A percentile compares a stretch with the other conserved stretches of the same genome.
Evolutionary conservation across 129 eudicot genomes (phyloP).

Genomic region (Flaveria linearis): DNA sequence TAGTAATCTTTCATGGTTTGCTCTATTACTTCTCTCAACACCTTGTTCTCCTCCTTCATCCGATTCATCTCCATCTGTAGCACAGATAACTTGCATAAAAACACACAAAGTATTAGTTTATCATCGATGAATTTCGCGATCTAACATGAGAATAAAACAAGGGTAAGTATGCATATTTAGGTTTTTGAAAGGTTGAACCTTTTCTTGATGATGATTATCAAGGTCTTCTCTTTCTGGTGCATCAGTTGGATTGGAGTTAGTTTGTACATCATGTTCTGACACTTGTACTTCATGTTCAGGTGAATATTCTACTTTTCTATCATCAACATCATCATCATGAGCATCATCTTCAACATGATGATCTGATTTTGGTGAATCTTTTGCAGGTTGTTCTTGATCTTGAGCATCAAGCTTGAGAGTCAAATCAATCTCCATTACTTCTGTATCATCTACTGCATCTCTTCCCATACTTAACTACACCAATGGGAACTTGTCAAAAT

Average conservation of each 20-base stretch:
- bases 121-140: constrained; percentile 9
- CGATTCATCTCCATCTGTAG: constrained; percentile 60
- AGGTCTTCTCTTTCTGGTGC: constrained; percentile 28
- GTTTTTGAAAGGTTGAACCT: constrained; percentile 37
- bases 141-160: not conserved
- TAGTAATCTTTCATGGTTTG: constrained; percentile 72
- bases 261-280: constrained; percentile 21
- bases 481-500: constrained; percentile 11
- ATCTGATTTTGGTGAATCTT: constrained; percentile 34
- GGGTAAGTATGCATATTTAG: constrained; percentile 2
- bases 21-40: constrained; percentile 62
- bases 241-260: constrained; percentile 20
- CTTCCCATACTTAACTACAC: constrained; percentile 27
- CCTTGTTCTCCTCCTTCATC: constrained; percentile 81
- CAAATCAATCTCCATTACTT: constrained; percentile 58
- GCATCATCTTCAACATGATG: constrained; percentile 29
- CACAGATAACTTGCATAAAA: constrained; percentile 44
- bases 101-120: constrained; percentile 15
- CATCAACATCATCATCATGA: constrained; percentile 10
- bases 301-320: constrained; percentile 24
- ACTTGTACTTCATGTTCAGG: constrained; percentile 27
- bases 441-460: too few species aligned
- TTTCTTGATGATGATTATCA: constrained; percentile 37
- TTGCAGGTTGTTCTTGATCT: constrained; percentile 39
- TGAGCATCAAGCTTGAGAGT: constrained; percentile 61